Evolutionary conservation across 495 filamentous ascomycete species (phyloP).

Genomic region (Aspergillus steynii): DNA sequence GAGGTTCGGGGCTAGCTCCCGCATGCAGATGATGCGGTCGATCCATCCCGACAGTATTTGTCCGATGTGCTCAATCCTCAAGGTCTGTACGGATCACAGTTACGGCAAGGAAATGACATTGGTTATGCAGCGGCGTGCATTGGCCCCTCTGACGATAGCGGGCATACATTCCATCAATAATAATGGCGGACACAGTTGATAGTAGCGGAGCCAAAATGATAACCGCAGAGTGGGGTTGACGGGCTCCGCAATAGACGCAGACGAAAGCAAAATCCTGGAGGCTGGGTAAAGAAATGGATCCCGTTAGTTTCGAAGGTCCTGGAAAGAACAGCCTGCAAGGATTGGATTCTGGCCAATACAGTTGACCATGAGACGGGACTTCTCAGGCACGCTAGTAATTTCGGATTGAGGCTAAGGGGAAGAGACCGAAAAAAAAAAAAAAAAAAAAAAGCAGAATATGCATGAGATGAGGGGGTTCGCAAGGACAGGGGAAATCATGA

Average conservation of each 20-base stretch:
- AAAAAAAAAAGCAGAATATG: not conserved
- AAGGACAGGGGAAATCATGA: not conserved
- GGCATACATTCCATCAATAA: conserved; percentile 25
- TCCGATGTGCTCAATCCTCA: conserved; percentile 4
- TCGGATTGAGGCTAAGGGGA: not conserved
- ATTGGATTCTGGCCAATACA: conserved; percentile 6
- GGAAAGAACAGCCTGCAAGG: conserved; percentile 19
- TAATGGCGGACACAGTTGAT: conserved; percentile 23
- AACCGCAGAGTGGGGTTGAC: conserved; percentile 28
- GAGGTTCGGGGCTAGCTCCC: conserved; percentile 31
- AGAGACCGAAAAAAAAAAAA: not conserved
- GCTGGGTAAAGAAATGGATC: conserved; percentile 22
- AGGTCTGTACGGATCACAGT: not conserved
- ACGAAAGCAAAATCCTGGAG: conserved; percentile 27
- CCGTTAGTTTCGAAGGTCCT: conserved; percentile 17
- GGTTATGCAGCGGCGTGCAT: conserved; percentile 15
- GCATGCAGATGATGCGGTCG: conserved; percentile 22
- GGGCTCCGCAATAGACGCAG: conserved; percentile 28
- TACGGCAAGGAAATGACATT: not conserved
- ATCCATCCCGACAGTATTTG: conserved; percentile 22
- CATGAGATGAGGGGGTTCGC: not conserved
- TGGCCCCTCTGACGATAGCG: conserved; percentile 29
- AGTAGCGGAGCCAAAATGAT: conserved; percentile 26
- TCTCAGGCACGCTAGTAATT: not conserved
- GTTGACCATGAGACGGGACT: not conserved